Conservation (phyloP, 495 filamentous ascomycete species). For the Penicillium subrubescens region DNA sequence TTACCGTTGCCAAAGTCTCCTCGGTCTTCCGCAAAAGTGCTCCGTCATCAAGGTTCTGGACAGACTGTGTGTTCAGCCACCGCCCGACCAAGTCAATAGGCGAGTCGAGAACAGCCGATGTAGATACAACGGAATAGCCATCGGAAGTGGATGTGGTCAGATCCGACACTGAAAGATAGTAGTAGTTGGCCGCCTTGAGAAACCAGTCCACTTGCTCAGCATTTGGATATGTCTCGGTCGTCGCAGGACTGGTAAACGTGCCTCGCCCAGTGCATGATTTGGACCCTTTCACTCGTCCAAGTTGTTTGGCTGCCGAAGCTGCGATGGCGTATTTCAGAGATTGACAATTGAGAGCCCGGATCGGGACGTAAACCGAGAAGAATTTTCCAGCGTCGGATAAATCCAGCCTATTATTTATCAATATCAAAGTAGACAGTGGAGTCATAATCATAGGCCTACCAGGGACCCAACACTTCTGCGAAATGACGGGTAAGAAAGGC, state of each 20-base stretch:
- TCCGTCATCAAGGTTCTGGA: slow-evolving; percentile 13
- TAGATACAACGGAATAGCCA: slow-evolving; percentile 36
- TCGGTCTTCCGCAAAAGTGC: slow-evolving; percentile 31
- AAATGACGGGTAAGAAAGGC: slow-evolving; percentile 44
- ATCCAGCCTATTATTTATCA: slow-evolving; percentile 38
- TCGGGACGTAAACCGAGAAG: slow-evolving; percentile 41
- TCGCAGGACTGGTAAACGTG: slow-evolving; percentile 38
- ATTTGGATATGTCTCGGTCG: slow-evolving; percentile 44
- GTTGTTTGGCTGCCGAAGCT: slow-evolving; percentile 45
- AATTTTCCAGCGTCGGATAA: slow-evolving; percentile 42
- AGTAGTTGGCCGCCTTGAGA: slow-evolving; percentile 47
- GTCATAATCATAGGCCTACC: slow-evolving; percentile 24
- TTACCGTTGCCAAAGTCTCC: slow-evolving; percentile 34
- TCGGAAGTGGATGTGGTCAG: slow-evolving; percentile 35
- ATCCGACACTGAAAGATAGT: slow-evolving; percentile 37
- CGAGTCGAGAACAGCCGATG: slow-evolving; percentile 40
- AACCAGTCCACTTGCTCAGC: slow-evolving; percentile 42
- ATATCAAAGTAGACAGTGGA: not conserved
- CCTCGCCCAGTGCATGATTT: slow-evolving; percentile 24
- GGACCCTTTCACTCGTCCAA: slow-evolving; percentile 41
- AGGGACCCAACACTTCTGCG: slow-evolving; percentile 37
- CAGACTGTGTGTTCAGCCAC: slow-evolving; percentile 27
- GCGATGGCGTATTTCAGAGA: slow-evolving; percentile 42
- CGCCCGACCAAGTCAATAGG: slow-evolving; percentile 34
- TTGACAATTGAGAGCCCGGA: slow-evolving; percentile 36